Conservation (phyloP, 2,329 filamentous ascomycete species). For the Penicillium griseofulvum region DNA sequence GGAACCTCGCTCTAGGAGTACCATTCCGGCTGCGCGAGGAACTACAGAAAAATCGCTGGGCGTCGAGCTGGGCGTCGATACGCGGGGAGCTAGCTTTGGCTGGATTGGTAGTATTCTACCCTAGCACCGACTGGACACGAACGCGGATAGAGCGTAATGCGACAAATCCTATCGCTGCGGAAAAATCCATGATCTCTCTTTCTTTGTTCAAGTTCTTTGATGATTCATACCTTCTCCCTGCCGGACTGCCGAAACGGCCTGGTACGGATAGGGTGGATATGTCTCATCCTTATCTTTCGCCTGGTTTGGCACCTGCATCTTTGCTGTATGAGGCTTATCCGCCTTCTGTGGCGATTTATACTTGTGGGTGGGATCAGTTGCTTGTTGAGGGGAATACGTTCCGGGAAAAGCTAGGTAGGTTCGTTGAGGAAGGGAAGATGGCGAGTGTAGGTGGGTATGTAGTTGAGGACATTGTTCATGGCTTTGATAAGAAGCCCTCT, state of each 20-base stretch:
- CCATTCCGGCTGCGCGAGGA: slow-evolving; percentile 16
- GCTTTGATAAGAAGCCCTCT: slow-evolving; percentile 24
- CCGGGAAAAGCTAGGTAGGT: slow-evolving; percentile 13
- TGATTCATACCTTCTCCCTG: slow-evolving; percentile 14
- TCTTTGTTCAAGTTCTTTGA: slow-evolving; percentile 15
- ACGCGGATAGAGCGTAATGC: slow-evolving; percentile 14
- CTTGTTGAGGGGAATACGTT: slow-evolving; percentile 21
- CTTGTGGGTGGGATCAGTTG: slow-evolving; percentile 24
- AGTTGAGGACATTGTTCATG: slow-evolving; percentile 18
- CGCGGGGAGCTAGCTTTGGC: slow-evolving; percentile 1
- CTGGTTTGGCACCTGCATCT: slow-evolving; percentile 11
- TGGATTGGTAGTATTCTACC: slow-evolving; percentile 18
- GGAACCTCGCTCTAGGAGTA: slow-evolving; percentile 15
- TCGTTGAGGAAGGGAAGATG: slow-evolving; percentile 14
- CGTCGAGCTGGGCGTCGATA: not conserved
- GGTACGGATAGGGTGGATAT: slow-evolving; percentile 12
- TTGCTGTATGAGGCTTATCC: slow-evolving; percentile 14
- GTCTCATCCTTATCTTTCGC: slow-evolving; percentile 20
- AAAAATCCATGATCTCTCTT: slow-evolving; percentile 13
- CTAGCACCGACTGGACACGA: slow-evolving; percentile 17
- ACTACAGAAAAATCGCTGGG: not conserved
- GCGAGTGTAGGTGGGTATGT: slow-evolving; percentile 14
- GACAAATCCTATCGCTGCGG: slow-evolving; percentile 14
- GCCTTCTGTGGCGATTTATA: slow-evolving; percentile 18
- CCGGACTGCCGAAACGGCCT: slow-evolving; percentile 7